These are phyloP conservation scores for Trichoderma cornu-damae DNA, from an alignment of 2,329 filamentous ascomycete species.

Conservation along the genomic window DNA sequence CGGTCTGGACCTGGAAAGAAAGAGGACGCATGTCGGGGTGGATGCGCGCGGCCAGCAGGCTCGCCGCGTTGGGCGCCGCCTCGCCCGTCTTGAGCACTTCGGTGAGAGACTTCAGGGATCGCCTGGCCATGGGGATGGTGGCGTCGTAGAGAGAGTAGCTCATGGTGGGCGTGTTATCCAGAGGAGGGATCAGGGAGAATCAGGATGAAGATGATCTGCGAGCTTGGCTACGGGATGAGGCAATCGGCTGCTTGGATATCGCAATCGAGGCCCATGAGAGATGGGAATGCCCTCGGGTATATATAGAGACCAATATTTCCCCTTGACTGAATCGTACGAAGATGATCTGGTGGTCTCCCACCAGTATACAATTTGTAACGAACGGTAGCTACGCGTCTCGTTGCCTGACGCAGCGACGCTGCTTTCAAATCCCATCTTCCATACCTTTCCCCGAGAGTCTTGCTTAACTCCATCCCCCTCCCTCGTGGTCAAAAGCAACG, in stretches of 20 bases:
- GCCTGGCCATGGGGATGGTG: slow-evolving; percentile 31
- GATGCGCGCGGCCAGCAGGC: slow-evolving; percentile 32
- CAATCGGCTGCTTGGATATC: background rate
- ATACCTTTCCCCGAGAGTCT: no score
- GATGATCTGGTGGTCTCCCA: background rate
- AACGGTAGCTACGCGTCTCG: no score
- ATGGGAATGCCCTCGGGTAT: background rate
- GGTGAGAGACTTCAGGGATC: slow-evolving; percentile 31
- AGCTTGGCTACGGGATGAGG: background rate
- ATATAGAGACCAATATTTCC: background rate
- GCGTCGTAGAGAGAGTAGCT: slow-evolving; percentile 41
- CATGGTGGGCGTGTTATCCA: slow-evolving; percentile 27
- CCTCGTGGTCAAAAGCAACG: no score
- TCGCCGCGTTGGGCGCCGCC: slow-evolving; percentile 29
- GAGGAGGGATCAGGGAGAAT: no score
- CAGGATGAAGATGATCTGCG: background rate
- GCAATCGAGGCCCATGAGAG: background rate
- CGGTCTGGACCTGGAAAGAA: slow-evolving; percentile 37
- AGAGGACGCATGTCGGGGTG: slow-evolving; percentile 41
- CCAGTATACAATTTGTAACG: background rate
- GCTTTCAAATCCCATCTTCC: no score
- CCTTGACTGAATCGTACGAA: background rate
- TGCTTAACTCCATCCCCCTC: no score
- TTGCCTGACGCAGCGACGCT: no score
- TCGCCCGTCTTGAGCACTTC: slow-evolving; percentile 36